Conservation (phyloP, 1,284 basidiomycete species). For the Rhodotorula sp. region DNA sequence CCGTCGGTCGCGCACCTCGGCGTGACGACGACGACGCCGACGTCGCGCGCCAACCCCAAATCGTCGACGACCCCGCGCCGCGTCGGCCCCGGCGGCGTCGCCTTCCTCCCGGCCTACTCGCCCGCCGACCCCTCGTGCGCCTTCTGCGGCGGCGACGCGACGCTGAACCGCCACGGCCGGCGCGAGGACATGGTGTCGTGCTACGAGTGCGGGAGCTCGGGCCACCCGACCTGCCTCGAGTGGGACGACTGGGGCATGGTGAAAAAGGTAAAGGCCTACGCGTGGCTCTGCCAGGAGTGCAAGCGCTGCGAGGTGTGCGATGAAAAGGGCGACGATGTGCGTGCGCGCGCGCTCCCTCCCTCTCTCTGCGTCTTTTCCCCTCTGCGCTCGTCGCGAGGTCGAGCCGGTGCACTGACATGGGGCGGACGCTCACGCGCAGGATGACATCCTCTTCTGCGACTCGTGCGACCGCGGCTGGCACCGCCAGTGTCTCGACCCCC, state of each 20-base stretch:
- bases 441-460: slow-evolving; percentile 86
- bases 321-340: slow-evolving; percentile 84
- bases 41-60: slow-evolving; percentile 25
- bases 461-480: slow-evolving; percentile 96
- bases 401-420: background rate
- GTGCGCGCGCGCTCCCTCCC: slow-evolving; percentile 48
- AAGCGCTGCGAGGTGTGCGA: slow-evolving; percentile 88
- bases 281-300: slow-evolving; percentile 90
- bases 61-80: slow-evolving; percentile 18
- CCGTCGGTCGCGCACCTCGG: background rate
- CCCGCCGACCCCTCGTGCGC: slow-evolving; percentile 45
- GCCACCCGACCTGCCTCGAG: slow-evolving; percentile 35
- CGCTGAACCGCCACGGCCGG: slow-evolving; percentile 35
- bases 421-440: slow-evolving; percentile 56
- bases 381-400: background rate
- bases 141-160: slow-evolving; percentile 46
- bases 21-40: background rate
- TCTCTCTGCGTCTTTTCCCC: too few relatives aligned
- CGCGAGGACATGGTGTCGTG: slow-evolving; percentile 48
- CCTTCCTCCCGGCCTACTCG: slow-evolving; percentile 26
- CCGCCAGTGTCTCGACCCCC: slow-evolving; percentile 77
- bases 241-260: slow-evolving; percentile 50
- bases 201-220: slow-evolving; percentile 50
- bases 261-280: slow-evolving; percentile 56
- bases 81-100: slow-evolving; percentile 23